Evolutionary conservation across 2,329 filamentous ascomycete genomes (phyloP), one percentile per base, ranked within the genome.

Genomic region (Neopestalotiopsis sp.): DNA sequence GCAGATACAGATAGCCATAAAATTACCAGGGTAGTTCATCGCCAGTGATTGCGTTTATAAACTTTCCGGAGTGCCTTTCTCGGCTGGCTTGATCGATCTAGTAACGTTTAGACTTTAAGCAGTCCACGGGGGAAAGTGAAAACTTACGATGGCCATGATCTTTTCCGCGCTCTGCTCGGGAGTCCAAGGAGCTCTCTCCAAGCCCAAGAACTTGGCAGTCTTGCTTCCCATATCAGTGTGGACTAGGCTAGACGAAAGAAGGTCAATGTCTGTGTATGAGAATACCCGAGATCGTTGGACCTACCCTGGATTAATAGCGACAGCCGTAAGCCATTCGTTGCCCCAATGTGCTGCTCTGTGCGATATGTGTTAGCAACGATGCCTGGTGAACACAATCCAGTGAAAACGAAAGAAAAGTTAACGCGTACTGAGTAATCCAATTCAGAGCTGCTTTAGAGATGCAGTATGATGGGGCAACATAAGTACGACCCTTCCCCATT

Each of bases 371-470:
- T 28, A 59, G 57, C 4, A 1, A 62, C 10, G 1, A n/a, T 5
- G 34, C 34, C 1, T 14, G 4, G 14, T 62, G 4, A 42, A 20
- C 28, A 20, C 1, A 1, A 13, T 28, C 12, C 5, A 40, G 20
- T 20, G n/a, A 62, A 13, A 5, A 12, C 12, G 34, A 10, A 10
- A 38, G 2, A 38, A 38, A 10, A 10, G 5, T 7, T 4, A 30
- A 42, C 4, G 13, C 59, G 0, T 66, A 74, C 71, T 61, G 69
- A 7, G 76, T 79, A 32, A 79, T 71, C 73, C 73, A 81, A 62
- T 78, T 74, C n/a, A 78, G 67, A 10, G 74, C 74, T 9, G 74
- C 74, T 66, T 81, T 81, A 4, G 77, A 74, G 13, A 75, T 69
- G 6, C 73, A 78, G 61, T 81, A 80, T 2, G 74, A 71, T 1